Evolutionary conservation across 164 flowering plant genomes (phyloP).

Genomic region (Stephania yunnanensis): DNA sequence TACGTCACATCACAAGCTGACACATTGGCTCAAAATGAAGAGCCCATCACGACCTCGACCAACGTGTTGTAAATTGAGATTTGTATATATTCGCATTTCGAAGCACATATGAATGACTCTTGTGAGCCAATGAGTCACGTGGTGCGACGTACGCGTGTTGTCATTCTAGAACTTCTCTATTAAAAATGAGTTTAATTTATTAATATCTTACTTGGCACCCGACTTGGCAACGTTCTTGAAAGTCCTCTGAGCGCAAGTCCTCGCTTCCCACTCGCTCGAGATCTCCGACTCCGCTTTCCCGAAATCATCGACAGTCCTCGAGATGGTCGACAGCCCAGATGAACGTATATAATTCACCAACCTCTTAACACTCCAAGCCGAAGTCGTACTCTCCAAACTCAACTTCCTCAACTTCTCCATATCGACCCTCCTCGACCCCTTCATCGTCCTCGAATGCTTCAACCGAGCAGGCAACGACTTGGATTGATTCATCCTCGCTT

Average conservation of each 20-base stretch:
- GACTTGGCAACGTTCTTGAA: constrained; percentile 60
- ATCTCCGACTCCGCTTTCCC: constrained; percentile 32
- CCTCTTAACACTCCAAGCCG: constrained; percentile 37
- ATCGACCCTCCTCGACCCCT: constrained; percentile 30
- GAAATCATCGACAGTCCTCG: constrained; percentile 25
- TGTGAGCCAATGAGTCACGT: no score
- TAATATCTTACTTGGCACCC: constrained; percentile 37
- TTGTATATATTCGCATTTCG: no score
- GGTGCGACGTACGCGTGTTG: no score
- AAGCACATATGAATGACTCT: no score
- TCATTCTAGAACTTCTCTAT: background rate
- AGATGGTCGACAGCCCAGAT: constrained; percentile 39
- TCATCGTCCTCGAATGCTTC: constrained; percentile 2
- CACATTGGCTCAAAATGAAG: no score
- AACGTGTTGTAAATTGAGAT: no score
- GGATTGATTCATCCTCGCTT: background rate
- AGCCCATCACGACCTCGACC: no score
- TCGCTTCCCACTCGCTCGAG: constrained; percentile 34
- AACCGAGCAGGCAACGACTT: constrained; percentile 14
- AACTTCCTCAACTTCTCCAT: constrained; percentile 38
- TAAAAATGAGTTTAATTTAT: background rate
- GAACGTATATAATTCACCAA: constrained; percentile 25
- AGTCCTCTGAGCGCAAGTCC: constrained; percentile 33
- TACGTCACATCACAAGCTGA: no score
- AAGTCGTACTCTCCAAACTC: constrained; percentile 19